A percentile compares a stretch with the other conserved stretches of the same genome.
Conservation (phyloP, 2,329 filamentous ascomycete species). For the Grosmannia huntii region DNA sequence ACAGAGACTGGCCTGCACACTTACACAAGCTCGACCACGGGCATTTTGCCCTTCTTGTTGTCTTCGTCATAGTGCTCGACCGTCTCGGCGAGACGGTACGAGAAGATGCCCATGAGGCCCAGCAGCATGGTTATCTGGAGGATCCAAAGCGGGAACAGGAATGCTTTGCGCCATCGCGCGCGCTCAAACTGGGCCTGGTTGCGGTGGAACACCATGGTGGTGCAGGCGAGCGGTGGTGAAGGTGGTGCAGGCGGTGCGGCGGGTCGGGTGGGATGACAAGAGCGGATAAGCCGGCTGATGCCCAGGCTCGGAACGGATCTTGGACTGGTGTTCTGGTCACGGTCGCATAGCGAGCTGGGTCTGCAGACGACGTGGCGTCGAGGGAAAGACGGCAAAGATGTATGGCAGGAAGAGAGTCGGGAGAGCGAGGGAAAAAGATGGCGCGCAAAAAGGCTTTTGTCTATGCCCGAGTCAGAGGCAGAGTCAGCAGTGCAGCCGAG, state of each 20-base stretch:
- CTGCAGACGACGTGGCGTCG: not conserved
- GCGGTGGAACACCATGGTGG: slow-evolving; percentile 22
- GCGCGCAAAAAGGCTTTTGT: not conserved
- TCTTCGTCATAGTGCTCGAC: slow-evolving; percentile 28
- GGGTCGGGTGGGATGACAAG: not conserved
- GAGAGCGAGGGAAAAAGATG: not conserved
- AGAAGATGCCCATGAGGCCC: slow-evolving; percentile 36
- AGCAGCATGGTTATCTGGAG: slow-evolving; percentile 33
- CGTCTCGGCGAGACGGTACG: slow-evolving; percentile 37
- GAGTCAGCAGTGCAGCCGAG: not conserved
- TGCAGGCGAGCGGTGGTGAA: not conserved
- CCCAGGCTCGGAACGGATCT: not conserved
- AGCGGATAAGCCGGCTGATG: not conserved
- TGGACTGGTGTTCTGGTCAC: not conserved
- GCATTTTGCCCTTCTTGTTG: slow-evolving; percentile 24
- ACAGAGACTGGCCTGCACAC: slow-evolving; percentile 13
- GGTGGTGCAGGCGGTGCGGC: not conserved
- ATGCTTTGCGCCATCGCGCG: slow-evolving; percentile 34
- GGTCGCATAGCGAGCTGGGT: not conserved
- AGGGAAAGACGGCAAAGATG: not conserved
- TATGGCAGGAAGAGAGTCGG: not conserved
- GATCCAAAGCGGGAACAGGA: slow-evolving; percentile 38
- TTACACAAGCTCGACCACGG: slow-evolving; percentile 38
- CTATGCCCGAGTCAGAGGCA: not conserved
- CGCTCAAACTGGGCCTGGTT: slow-evolving; percentile 39